Evolutionary conservation across 371 early-diverging fungal genomes (phyloP), one percentile per base, ranked within the genome.

Genomic region (Mucor saturninus): DNA sequence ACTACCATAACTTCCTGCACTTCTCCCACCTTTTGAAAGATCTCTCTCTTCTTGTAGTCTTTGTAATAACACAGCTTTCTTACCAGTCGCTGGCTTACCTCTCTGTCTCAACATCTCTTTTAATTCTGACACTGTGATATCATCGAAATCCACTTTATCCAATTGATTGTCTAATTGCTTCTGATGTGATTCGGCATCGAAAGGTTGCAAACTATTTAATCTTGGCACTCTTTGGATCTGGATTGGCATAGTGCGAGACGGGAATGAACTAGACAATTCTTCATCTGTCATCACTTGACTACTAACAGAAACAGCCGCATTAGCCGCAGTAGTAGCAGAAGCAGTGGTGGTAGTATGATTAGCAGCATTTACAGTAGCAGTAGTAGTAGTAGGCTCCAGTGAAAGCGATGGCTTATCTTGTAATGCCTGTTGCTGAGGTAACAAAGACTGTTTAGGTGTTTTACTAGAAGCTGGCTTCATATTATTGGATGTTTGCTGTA

Each of bases 41-140:
- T 71, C 72, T 14, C 80, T 71, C 72, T 87, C 86, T 13, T 78
- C 81, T 66, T 84, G 78, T 1, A 90, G 59, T 9, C 90, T 67
- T 68, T 87, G 83, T 39, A 86, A 72, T 30, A 89, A 60, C 4
- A 87, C 69, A 0, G 87, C 88, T 59, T 92, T 92, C 69, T 88
- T 89, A 6, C 92, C 92, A 5, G 86, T 83, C 10, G 88, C 86
- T 6, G 86, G 88, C 49, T 87, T 85, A 2, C 89, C 88, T 37
- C 92, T 79, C 59, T 86, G 83, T 21, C 89, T 71, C 38, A 92
- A 66, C 83, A 89, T 83, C 15, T 92, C 91, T 62, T 92, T 92
- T 31, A 92, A 72, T 67, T 91, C 90, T 4, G 86, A 74, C 0
- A 92, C 92, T 0, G 92, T 92, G 39, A 92, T 85, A 66, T 92